These are phyloP conservation scores for Trichosporon sp. DNA, from an alignment of 1,284 basidiomycete genomes.

Conservation along the genomic window DNA sequence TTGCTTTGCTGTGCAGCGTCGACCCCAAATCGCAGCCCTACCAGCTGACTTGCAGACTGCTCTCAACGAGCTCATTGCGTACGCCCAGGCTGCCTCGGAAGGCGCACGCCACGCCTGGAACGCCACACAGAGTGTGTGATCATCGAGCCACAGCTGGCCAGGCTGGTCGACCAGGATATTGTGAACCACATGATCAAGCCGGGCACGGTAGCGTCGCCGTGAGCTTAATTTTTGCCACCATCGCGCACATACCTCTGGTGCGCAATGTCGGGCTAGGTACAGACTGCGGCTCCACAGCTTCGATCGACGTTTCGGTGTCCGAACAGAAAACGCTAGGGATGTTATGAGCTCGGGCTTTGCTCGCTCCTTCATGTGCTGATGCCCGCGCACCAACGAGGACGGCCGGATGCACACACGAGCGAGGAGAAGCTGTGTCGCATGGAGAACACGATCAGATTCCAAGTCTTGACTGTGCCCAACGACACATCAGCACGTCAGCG, in stretches of 20 bases:
- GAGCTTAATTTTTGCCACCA: not conserved
- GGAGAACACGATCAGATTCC: not conserved
- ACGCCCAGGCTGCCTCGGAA: not conserved
- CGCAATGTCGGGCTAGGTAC: constrained; percentile 17
- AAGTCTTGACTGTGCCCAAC: not conserved
- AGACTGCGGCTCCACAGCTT: constrained; percentile 6
- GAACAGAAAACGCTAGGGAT: not conserved
- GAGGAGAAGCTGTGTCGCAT: not conserved
- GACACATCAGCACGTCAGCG: not conserved
- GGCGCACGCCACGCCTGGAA: not conserved
- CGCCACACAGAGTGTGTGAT: not conserved
- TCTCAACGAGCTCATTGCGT: not conserved
- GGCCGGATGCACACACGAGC: not conserved
- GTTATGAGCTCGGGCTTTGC: not conserved
- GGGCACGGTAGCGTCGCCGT: not conserved
- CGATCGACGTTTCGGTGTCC: not conserved
- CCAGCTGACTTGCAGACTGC: not conserved
- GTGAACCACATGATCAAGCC: not conserved
- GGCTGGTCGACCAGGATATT: not conserved
- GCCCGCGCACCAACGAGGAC: not conserved
- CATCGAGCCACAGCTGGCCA: not conserved
- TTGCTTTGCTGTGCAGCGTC: constrained; percentile 1
- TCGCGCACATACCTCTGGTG: not conserved
- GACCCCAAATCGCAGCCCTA: not conserved
- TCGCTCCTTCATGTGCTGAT: not conserved